Conservation (phyloP, 129 eudicot species). For the Flaveria robusta region DNA sequence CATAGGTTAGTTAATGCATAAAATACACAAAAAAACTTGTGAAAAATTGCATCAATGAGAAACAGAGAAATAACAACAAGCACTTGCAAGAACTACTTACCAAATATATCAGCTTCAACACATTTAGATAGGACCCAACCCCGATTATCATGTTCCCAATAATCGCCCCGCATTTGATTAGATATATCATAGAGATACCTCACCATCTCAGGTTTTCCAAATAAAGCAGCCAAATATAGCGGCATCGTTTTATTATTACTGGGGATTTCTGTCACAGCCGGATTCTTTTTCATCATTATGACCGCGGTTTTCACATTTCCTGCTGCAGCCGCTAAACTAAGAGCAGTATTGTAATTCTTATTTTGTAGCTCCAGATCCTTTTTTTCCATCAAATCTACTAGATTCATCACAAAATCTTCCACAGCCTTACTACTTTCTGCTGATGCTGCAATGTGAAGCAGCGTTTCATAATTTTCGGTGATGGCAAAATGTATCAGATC, state of each 20-base stretch:
- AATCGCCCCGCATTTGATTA: not conserved
- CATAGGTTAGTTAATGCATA: too few relatives aligned
- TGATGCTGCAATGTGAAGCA: conserved; percentile 5
- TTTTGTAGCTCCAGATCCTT: not conserved
- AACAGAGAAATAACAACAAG: conserved; percentile 5
- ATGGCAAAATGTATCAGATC: not conserved
- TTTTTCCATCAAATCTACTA: not conserved
- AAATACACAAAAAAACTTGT: too few relatives aligned
- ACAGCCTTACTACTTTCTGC: not conserved
- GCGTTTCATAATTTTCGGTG: not conserved
- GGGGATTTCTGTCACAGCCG: not conserved
- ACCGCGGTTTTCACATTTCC: not conserved
- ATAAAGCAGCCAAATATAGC: conserved; percentile 2
- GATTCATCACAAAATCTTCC: not conserved
- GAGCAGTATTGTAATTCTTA: not conserved
- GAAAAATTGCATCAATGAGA: not conserved
- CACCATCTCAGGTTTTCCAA: not conserved
- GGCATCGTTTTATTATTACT: not conserved
- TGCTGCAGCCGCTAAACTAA: not conserved
- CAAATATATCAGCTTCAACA: conserved; percentile 7
- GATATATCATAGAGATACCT: not conserved
- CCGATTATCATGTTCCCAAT: not conserved
- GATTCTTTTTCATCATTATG: not conserved
- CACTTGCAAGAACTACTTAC: not conserved
- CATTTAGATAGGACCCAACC: conserved; percentile 4